Percentiles rank a stretch among this genome's conserved stretches.
These are phyloP conservation scores for Primulina huaijiensis DNA, from an alignment of 257 asterid genomes.

Conservation along the genomic window DNA sequence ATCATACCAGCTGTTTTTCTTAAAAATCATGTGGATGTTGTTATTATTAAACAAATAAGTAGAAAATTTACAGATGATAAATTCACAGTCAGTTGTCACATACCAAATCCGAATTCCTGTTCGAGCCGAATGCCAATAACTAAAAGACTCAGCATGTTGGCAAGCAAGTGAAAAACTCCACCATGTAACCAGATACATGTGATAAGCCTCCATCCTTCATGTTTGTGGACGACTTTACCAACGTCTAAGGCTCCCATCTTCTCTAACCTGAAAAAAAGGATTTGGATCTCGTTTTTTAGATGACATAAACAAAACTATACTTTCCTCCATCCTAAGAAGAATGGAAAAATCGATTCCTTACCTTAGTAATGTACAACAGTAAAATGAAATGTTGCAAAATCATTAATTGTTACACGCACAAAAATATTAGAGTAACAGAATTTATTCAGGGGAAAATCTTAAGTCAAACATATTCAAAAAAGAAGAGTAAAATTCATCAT, in stretches of 20 bases:
- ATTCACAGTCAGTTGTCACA: constrained; percentile 19
- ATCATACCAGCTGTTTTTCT: neutral
- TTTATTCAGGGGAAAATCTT: neutral
- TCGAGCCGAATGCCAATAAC: constrained; percentile 86
- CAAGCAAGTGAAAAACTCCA: constrained; percentile 84
- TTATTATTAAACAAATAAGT: neutral
- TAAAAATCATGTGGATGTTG: neutral
- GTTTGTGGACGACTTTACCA: constrained; percentile 61
- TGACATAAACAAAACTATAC: neutral
- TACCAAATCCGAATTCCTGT: constrained; percentile 90
- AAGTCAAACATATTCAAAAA: neutral
- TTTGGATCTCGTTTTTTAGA: constrained; percentile 16
- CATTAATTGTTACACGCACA: neutral
- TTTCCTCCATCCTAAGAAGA: neutral
- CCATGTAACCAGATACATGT: constrained; percentile 91
- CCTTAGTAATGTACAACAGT: neutral
- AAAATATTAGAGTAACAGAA: neutral
- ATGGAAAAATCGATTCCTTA: neutral
- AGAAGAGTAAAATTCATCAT: neutral
- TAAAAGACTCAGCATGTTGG: constrained; percentile 84
- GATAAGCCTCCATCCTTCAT: constrained; percentile 87
- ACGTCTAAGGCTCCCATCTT: constrained; percentile 90
- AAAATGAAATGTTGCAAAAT: neutral
- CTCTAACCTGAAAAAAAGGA: constrained; percentile 42
- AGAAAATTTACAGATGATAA: neutral